phyloP scores from a whole-genome alignment of 2,329 filamentous ascomycete genomes.

The Penicillium hesseltinei region DNA sequence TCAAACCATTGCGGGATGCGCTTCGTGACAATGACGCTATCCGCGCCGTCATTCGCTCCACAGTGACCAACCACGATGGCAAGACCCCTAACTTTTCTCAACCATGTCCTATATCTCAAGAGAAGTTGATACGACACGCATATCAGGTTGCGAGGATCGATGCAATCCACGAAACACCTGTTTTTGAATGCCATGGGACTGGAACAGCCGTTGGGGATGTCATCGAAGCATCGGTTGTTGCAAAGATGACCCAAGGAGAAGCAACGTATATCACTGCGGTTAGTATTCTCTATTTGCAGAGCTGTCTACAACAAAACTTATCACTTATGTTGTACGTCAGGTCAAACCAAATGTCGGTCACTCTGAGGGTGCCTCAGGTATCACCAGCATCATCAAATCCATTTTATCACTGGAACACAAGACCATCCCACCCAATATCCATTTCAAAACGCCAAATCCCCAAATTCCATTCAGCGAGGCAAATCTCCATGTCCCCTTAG shows the following conservation, averaged over 20 bases:
- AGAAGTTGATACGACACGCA: neutral
- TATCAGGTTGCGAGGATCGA: constrained; percentile 4
- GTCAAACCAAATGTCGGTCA: constrained; percentile 33
- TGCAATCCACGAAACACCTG: constrained; percentile 8
- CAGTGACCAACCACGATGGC: constrained; percentile 31
- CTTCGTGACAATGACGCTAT: constrained; percentile 42
- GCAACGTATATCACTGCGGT: constrained; percentile 22
- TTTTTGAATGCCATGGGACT: constrained; percentile 25
- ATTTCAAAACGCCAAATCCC: constrained; percentile 32
- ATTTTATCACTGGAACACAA: constrained; percentile 24
- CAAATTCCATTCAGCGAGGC: constrained; percentile 19
- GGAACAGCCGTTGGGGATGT: constrained; percentile 20
- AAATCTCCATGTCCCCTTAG: constrained; percentile 17
- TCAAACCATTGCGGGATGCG: constrained; percentile 50
- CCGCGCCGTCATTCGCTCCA: constrained; percentile 35
- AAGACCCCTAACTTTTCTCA: constrained; percentile 21
- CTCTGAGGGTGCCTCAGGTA: constrained; percentile 27
- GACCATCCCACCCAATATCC: constrained; percentile 27
- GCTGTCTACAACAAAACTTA: neutral
- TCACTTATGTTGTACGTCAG: neutral
- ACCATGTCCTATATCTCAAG: constrained; percentile 15
- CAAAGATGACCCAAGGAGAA: constrained; percentile 8
- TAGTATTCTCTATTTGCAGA: neutral
- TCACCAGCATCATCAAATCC: constrained; percentile 29
- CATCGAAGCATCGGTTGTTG: constrained; percentile 17